Percentiles rank a stretch among this genome's conserved stretches.
phyloP scores from a whole-genome alignment of 148 eudicot genomes.

The Rhododendron vialii region DNA sequence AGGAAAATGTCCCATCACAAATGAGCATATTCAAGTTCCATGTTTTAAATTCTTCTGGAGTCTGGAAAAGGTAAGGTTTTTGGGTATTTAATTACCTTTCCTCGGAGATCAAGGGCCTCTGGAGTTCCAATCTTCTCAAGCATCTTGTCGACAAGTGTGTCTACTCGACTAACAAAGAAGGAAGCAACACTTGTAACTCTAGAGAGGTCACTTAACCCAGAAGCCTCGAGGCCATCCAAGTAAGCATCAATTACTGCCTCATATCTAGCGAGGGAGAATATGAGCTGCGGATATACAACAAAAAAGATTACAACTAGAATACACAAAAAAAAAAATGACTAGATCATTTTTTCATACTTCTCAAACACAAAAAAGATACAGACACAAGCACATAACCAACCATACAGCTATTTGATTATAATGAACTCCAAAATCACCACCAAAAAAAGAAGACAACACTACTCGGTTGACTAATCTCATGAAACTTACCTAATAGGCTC shows the following conservation, averaged over 20 bases:
- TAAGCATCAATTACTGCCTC: constrained; percentile 98
- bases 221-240: constrained; percentile 94
- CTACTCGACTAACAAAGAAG: constrained; percentile 97
- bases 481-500: neutral
- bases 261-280: constrained; percentile 88
- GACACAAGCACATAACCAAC: neutral
- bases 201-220: constrained; percentile 89
- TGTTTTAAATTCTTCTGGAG: neutral
- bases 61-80: neutral
- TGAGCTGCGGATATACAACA: constrained; percentile 55
- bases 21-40: neutral
- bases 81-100: constrained; percentile 54
- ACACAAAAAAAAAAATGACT: neutral
- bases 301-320: constrained; percentile 19
- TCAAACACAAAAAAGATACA: neutral
- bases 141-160: constrained; percentile 83
- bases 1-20: neutral
- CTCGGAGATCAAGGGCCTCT: constrained; percentile 89
- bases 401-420: neutral
- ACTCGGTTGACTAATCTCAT: neutral
- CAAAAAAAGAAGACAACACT: neutral
- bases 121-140: constrained; percentile 93
- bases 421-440: neutral
- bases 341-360: neutral
- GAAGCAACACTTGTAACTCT: constrained; percentile 96